A percentile compares a stretch with the other conserved stretches of the same genome.
Conservation (phyloP, 2,329 filamentous ascomycete species). For the Monosporascus ibericus region DNA sequence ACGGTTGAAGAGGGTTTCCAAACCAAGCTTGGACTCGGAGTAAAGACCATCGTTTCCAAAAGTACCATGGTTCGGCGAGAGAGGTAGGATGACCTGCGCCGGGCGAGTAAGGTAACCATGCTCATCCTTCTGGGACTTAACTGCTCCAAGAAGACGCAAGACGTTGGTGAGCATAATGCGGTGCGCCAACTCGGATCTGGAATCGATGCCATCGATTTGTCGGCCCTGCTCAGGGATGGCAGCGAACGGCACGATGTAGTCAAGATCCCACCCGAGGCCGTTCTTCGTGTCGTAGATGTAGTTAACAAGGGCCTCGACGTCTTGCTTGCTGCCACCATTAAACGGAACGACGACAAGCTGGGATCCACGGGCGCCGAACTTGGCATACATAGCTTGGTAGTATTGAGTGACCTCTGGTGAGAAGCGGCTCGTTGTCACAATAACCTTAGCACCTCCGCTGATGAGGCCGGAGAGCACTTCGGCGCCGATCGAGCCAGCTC, state of each 20-base stretch:
- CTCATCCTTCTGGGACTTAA: constrained; percentile 86
- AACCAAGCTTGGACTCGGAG: constrained; percentile 92
- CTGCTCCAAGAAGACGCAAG: constrained; percentile 78
- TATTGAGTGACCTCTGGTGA: constrained; percentile 98
- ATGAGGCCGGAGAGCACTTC: constrained; percentile 94
- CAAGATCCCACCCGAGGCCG: constrained; percentile 95
- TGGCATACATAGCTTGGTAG: constrained; percentile 97
- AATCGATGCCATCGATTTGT: constrained; percentile 94
- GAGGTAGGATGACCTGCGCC: constrained; percentile 89
- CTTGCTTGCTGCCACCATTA: constrained; percentile 98
- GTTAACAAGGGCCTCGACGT: constrained; percentile 86
- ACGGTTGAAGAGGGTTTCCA: constrained; percentile 96
- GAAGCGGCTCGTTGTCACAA: constrained; percentile 95
- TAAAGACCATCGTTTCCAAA: constrained; percentile 98
- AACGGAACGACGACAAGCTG: constrained; percentile 98
- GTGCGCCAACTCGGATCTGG: constrained; percentile 94
- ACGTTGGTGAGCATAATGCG: constrained; percentile 99
- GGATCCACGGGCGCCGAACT: constrained; percentile 86
- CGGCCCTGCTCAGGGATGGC: constrained; percentile 97
- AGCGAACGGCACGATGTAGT: constrained; percentile 92
- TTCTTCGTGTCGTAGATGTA: constrained; percentile 98
- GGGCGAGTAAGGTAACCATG: constrained; percentile 91
- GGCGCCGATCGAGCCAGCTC: constrained; percentile 94
- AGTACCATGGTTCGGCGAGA: constrained; percentile 97
- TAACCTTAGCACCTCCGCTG: constrained; percentile 91